These are phyloP conservation scores for Erythrobasidium yunnanense DNA, from an alignment of 768 basidiomycete species.

Conservation along the genomic window DNA sequence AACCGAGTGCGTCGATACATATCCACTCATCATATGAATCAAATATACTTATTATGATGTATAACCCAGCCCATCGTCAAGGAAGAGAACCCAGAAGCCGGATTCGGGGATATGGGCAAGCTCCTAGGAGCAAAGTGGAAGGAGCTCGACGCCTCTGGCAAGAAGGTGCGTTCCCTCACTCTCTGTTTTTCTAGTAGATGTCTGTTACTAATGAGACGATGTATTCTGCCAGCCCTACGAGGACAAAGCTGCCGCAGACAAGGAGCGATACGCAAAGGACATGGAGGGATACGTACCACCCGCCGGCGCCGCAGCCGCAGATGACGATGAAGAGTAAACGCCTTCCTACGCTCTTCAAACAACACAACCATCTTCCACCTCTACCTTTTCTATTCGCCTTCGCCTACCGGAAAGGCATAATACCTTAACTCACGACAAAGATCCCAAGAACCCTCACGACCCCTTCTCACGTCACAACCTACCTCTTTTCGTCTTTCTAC, in stretches of 20 bases:
- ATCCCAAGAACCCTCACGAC: too few relatives aligned
- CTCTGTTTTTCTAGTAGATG: conserved; percentile 14
- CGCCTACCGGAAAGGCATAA: too few relatives aligned
- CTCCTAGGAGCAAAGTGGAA: conserved; percentile 95
- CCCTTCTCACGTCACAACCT: too few relatives aligned
- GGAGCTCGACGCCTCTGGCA: conserved; percentile 79
- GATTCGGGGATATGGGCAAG: conserved; percentile 90
- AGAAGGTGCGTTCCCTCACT: conserved; percentile 55
- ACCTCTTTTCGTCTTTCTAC: too few relatives aligned
- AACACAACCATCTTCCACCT: background rate
- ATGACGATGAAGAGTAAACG: background rate
- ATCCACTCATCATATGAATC: background rate
- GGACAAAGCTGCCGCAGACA: conserved; percentile 76
- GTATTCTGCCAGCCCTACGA: conserved; percentile 60
- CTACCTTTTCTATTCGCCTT: background rate
- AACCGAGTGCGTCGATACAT: conserved; percentile 63
- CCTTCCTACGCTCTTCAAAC: conserved; percentile 11
- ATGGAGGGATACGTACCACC: conserved; percentile 44
- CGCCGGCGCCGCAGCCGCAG: background rate
- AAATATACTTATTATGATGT: background rate
- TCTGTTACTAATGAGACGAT: background rate
- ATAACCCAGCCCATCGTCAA: conserved; percentile 53
- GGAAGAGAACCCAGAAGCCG: conserved; percentile 84
- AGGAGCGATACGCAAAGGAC: conserved; percentile 72
- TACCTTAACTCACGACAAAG: too few relatives aligned